phyloP scores from a whole-genome alignment of 2,329 filamentous ascomycete genomes.

The Graphium sp. region DNA sequence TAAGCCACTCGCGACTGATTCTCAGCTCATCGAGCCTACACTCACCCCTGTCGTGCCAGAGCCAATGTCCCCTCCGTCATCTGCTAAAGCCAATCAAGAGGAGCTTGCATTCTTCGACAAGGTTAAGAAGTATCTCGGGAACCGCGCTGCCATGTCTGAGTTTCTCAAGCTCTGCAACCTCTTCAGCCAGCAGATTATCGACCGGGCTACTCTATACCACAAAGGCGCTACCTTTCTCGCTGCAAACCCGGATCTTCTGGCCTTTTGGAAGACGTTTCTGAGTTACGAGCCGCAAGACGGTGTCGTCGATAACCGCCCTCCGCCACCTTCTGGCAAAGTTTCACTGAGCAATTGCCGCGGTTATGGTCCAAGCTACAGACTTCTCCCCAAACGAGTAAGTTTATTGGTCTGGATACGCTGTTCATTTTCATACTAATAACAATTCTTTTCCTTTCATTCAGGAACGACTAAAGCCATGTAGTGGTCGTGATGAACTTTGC shows the following conservation, averaged over 20 bases:
- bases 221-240: conserved; percentile 78
- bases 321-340: conserved; percentile 63
- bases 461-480: conserved; percentile 83
- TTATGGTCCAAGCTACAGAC: conserved; percentile 86
- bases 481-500: conserved; percentile 88
- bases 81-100: conserved; percentile 60
- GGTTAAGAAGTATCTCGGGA: conserved; percentile 89
- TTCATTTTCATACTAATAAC: too few species aligned
- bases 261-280: conserved; percentile 74
- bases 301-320: conserved; percentile 61
- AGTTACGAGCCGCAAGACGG: conserved; percentile 62
- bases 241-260: conserved; percentile 74
- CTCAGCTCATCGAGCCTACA: conserved; percentile 61
- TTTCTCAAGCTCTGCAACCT: conserved; percentile 96
- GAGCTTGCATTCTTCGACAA: conserved; percentile 91
- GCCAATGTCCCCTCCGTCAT: conserved; percentile 62
- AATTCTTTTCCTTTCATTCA: too few species aligned
- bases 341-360: conserved; percentile 89
- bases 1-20: conserved; percentile 40
- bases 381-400: conserved; percentile 64
- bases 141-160: conserved; percentile 83
- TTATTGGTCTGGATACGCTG: background rate
- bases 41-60: conserved; percentile 78
- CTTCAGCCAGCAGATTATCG: conserved; percentile 84
- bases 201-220: conserved; percentile 65